Percentiles rank a stretch among this genome's conserved stretches.
Conservation (phyloP, 139 green algal species). For the Chlorella sp. region DNA sequence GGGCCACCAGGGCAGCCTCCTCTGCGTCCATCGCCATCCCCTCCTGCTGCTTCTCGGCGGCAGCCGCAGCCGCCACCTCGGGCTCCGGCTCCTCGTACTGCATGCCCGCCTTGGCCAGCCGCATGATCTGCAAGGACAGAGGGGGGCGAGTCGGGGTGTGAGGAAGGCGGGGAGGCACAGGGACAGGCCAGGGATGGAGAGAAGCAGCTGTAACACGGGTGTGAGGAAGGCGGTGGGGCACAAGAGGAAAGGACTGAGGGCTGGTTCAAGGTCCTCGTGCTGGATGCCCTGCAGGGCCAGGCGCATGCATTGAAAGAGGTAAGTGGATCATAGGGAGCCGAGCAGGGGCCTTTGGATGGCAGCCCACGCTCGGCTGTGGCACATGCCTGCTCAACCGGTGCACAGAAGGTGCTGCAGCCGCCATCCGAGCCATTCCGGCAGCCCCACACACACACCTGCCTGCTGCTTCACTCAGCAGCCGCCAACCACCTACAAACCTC, state of each 20-base stretch:
- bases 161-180: not conserved
- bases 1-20: constrained; percentile 82
- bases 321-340: not conserved
- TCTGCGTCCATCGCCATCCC: constrained; percentile 87
- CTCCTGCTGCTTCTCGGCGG: constrained; percentile 15
- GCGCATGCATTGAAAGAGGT: not conserved
- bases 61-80: constrained; percentile 36
- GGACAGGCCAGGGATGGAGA: not conserved
- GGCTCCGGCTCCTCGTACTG: constrained; percentile 37
- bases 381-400: not conserved
- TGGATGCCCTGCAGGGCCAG: too few species aligned
- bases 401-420: not conserved
- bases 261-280: not conserved
- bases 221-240: not conserved
- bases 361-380: too few species aligned
- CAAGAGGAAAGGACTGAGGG: not conserved
- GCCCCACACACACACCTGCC: not conserved
- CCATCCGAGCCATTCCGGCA: not conserved
- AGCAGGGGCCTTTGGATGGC: not conserved
- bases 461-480: not conserved
- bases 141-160: not conserved
- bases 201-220: not conserved
- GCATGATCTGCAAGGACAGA: constrained; percentile 17
- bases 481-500: too few species aligned
- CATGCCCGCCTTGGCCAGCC: constrained; percentile 68